A percentile compares a stretch with the other conserved stretches of the same genome.
Conservation (phyloP, 805 yeast genomes). For the Cephaloascus fragrans region DNA sequence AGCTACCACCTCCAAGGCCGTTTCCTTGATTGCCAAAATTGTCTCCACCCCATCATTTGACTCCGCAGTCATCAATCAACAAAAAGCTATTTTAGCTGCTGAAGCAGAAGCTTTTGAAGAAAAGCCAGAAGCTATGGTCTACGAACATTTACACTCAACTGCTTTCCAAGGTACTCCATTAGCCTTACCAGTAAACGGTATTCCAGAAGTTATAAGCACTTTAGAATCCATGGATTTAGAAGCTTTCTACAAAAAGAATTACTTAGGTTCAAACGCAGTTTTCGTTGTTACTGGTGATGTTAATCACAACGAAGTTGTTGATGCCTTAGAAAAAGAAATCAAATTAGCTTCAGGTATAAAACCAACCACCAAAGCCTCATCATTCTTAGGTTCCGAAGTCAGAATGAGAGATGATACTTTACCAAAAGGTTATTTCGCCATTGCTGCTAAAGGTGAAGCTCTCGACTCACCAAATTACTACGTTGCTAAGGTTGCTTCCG, state of each 20-base stretch:
- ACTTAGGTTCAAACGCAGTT: constrained; percentile 55
- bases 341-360: constrained; percentile 41
- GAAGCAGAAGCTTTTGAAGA: constrained; percentile 48
- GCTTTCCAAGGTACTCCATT: constrained; percentile 84
- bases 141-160: constrained; percentile 71
- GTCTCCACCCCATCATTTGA: constrained; percentile 29
- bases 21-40: constrained; percentile 37
- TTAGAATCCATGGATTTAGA: constrained; percentile 50
- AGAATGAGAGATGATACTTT: constrained; percentile 83
- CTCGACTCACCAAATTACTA: constrained; percentile 52
- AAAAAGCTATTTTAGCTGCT: constrained; percentile 34
- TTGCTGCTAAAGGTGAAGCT: constrained; percentile 70
- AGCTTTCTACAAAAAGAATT: constrained; percentile 45
- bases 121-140: constrained; percentile 42
- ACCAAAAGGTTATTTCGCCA: constrained; percentile 69
- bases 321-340: constrained; percentile 46
- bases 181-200: constrained; percentile 71
- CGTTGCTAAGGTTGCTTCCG: constrained; percentile 67
- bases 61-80: constrained; percentile 35
- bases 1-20: constrained; percentile 41
- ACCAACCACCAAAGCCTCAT: constrained; percentile 34
- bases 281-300: constrained; percentile 66
- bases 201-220: constrained; percentile 49
- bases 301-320: constrained; percentile 59
- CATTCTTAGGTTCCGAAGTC: constrained; percentile 79